Evolutionary conservation across 202 grass and related monocot species (phyloP).

Genomic region (Digitaria exilis): DNA sequence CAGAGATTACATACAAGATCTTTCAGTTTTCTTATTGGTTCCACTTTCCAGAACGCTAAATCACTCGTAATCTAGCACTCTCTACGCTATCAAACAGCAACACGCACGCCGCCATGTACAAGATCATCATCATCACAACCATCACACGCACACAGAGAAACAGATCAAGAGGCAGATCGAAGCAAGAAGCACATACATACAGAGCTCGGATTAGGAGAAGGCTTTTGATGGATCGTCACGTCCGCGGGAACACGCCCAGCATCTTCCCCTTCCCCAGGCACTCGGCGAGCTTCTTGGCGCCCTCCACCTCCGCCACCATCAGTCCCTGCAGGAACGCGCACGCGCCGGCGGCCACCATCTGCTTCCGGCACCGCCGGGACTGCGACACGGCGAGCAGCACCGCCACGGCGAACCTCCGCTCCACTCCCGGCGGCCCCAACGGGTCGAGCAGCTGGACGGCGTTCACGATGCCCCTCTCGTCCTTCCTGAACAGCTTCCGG

Average conservation of each 20-base stretch:
- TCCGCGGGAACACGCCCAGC: conserved; percentile 84
- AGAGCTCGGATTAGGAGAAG: not conserved
- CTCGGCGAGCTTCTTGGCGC: conserved; percentile 83
- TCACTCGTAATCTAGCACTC: conserved; percentile 4
- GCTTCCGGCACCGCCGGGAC: conserved; percentile 78
- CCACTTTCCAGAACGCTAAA: conserved; percentile 35
- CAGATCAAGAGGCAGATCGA: not conserved
- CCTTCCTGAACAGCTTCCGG: conserved; percentile 66
- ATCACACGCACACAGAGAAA: not conserved
- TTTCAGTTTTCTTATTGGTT: conserved; percentile 38
- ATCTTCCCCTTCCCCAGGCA: conserved; percentile 74
- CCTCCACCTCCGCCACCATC: conserved; percentile 61
- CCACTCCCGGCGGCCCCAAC: not conserved
- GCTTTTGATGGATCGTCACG: conserved; percentile 32
- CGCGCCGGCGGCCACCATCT: conserved; percentile 82
- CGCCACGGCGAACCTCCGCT: conserved; percentile 61
- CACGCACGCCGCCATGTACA: conserved; percentile 40
- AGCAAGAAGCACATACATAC: conserved; percentile 27
- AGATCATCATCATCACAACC: not conserved
- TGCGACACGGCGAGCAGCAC: conserved; percentile 62
- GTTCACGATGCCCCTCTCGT: conserved; percentile 74
- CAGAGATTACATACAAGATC: conserved; percentile 41
- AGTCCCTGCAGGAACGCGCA: conserved; percentile 76
- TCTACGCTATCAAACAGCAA: conserved; percentile 35
- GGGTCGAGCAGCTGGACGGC: conserved; percentile 85